phyloP scores from a whole-genome alignment of 768 basidiomycete species.

The Rhodotorula sphaerocarpa region DNA sequence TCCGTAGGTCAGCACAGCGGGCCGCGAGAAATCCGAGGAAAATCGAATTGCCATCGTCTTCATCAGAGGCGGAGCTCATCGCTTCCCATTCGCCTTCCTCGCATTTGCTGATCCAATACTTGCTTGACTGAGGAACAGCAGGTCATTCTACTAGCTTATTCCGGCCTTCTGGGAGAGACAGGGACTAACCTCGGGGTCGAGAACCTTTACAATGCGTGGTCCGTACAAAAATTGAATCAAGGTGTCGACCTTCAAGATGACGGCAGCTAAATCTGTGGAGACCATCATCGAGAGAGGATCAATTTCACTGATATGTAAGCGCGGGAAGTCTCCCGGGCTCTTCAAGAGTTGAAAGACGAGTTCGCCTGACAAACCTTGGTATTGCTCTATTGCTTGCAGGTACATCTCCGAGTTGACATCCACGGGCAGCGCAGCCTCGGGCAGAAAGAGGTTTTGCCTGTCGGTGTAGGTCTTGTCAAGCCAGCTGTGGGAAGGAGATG shows the following conservation, averaged over 20 bases:
- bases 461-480: constrained; percentile 19
- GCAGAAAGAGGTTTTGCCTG: constrained; percentile 16
- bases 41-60: too few species aligned
- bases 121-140: not conserved
- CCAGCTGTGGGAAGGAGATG: not conserved
- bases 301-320: too few species aligned
- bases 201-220: not conserved
- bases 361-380: not conserved
- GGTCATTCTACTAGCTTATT: not conserved
- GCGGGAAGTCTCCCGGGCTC: too few species aligned
- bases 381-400: not conserved
- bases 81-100: not conserved
- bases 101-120: not conserved
- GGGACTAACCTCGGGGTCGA: constrained; percentile 9
- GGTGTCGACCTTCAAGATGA: too few species aligned
- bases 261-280: too few species aligned
- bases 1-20: not conserved
- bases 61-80: not conserved
- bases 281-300: too few species aligned
- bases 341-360: constrained; percentile 2
- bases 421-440: not conserved
- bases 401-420: constrained; percentile 2
- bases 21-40: too few species aligned
- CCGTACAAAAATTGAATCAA: constrained; percentile 1
- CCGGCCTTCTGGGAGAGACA: too few species aligned